Conservation (phyloP, 306 rosid genomes). For the Quercus ilex region DNA sequence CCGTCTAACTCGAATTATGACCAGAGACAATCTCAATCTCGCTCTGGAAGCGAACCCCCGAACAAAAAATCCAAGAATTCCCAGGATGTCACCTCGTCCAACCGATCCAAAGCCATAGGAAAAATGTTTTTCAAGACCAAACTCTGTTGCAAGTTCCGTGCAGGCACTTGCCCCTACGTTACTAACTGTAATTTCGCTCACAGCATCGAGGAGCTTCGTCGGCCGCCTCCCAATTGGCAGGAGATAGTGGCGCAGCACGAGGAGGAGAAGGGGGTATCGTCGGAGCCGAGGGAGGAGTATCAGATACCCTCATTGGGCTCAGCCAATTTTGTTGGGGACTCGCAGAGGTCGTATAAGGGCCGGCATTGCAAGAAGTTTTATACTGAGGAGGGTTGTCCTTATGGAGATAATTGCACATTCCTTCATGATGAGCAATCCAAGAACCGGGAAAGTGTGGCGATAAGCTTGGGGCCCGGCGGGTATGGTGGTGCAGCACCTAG, state of each 20-base stretch:
- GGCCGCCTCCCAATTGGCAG: slow-evolving; percentile 98
- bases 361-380: slow-evolving; percentile 96
- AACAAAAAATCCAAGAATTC: slow-evolving; percentile 75
- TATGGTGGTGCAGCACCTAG: slow-evolving; percentile 46
- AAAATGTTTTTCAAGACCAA: slow-evolving; percentile 99
- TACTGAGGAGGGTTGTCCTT: slow-evolving; percentile 97
- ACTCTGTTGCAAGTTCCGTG: slow-evolving; percentile 92
- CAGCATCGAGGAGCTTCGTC: slow-evolving; percentile 90
- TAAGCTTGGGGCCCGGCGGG: slow-evolving; percentile 96
- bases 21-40: slow-evolving; percentile 54
- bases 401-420: slow-evolving; percentile 93
- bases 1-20: slow-evolving; percentile 74
- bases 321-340: slow-evolving; percentile 46
- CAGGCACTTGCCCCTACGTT: slow-evolving; percentile 85
- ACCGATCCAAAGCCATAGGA: slow-evolving; percentile 80
- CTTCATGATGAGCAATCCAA: slow-evolving; percentile 93
- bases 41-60: slow-evolving; percentile 86
- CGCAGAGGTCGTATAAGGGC: slow-evolving; percentile 83
- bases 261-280: slow-evolving; percentile 55
- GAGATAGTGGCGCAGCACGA: slow-evolving; percentile 96
- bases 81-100: slow-evolving; percentile 59
- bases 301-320: slow-evolving; percentile 83
- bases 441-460: slow-evolving; percentile 97
- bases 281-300: slow-evolving; percentile 82
- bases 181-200: slow-evolving; percentile 98